These are phyloP conservation scores for Apophysomyces variabilis DNA, from an alignment of 371 early-diverging fungal species.

Conservation along the genomic window DNA sequence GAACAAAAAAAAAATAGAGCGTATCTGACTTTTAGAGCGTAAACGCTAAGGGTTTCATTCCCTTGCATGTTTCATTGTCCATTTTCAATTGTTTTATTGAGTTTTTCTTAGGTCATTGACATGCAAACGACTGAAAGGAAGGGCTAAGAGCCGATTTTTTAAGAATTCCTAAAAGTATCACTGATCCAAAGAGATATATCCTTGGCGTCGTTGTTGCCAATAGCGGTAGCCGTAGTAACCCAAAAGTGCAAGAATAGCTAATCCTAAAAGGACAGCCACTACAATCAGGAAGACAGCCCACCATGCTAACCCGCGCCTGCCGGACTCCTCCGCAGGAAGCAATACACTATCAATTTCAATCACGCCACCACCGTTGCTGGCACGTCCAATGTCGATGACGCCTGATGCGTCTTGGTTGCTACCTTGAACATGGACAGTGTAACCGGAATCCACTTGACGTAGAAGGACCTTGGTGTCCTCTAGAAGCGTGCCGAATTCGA, in stretches of 20 bases:
- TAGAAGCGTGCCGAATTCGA: slow-evolving; percentile 37
- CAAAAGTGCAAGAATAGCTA: slow-evolving; percentile 17
- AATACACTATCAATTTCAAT: slow-evolving; percentile 45
- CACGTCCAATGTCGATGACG: slow-evolving; percentile 37
- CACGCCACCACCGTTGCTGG: slow-evolving; percentile 45
- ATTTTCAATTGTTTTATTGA: not conserved
- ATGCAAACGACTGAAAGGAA: not conserved
- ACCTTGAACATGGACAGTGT: slow-evolving; percentile 35
- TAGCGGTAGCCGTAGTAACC: slow-evolving; percentile 30
- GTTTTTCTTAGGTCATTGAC: no score
- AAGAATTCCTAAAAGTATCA: not conserved
- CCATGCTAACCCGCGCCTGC: slow-evolving; percentile 22
- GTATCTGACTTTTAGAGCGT: not conserved
- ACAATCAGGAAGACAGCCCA: slow-evolving; percentile 31
- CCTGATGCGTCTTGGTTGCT: slow-evolving; percentile 28
- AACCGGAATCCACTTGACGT: slow-evolving; percentile 23
- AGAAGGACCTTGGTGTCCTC: slow-evolving; percentile 32
- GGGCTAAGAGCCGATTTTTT: not conserved
- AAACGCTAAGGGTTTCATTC: slow-evolving; percentile 1
- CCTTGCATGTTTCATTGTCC: slow-evolving; percentile 3
- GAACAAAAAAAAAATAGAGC: not conserved
- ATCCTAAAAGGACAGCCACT: slow-evolving; percentile 14
- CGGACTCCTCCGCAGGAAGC: slow-evolving; percentile 19
- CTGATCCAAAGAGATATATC: slow-evolving; percentile 26
- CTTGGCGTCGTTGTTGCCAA: slow-evolving; percentile 32